Percentiles rank a stretch among this genome's conserved stretches.
Evolutionary conservation across 228 moss, liverwort and hornwort species (phyloP).

Genomic region (Sphagnum magellanicum): DNA sequence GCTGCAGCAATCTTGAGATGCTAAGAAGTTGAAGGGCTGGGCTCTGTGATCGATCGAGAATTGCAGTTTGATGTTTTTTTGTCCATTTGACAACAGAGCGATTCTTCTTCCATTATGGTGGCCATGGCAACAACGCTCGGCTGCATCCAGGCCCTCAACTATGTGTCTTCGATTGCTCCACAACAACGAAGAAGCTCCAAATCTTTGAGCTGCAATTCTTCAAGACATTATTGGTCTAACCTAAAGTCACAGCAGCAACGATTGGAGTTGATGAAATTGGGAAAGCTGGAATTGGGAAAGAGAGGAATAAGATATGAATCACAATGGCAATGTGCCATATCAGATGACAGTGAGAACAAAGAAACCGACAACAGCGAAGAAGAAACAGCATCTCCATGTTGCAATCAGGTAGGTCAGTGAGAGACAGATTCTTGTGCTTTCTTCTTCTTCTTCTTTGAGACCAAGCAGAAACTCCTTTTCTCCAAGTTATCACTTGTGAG

Average conservation of each 20-base stretch:
- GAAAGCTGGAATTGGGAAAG: neutral
- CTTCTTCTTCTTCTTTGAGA: too few species aligned
- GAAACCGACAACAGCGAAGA: slow-evolving; percentile 11
- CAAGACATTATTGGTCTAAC: neutral
- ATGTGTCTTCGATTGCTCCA: slow-evolving; percentile 10
- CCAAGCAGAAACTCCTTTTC: neutral
- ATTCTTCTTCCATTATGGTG: slow-evolving; percentile 4
- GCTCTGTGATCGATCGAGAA: too few species aligned
- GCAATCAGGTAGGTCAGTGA: slow-evolving; percentile 16
- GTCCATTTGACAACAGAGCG: too few species aligned
- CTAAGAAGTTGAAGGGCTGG: too few species aligned
- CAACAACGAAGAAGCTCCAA: slow-evolving; percentile 12
- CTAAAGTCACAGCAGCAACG: neutral
- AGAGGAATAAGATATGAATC: slow-evolving; percentile 8
- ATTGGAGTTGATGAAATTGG: slow-evolving; percentile 6
- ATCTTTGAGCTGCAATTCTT: neutral
- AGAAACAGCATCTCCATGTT: slow-evolving; percentile 28
- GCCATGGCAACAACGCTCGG: slow-evolving; percentile 25
- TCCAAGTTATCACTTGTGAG: neutral
- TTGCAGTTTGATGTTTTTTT: too few species aligned
- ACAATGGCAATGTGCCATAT: slow-evolving; percentile 34
- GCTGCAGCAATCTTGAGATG: too few species aligned
- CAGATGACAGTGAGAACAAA: slow-evolving; percentile 22
- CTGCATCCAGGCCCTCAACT: slow-evolving; percentile 17
- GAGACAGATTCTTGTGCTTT: neutral